Evolutionary conservation across 345 rosid species (phyloP), one percentile per base, ranked within the genome.

Genomic region (Eutrema heterophyllum): DNA sequence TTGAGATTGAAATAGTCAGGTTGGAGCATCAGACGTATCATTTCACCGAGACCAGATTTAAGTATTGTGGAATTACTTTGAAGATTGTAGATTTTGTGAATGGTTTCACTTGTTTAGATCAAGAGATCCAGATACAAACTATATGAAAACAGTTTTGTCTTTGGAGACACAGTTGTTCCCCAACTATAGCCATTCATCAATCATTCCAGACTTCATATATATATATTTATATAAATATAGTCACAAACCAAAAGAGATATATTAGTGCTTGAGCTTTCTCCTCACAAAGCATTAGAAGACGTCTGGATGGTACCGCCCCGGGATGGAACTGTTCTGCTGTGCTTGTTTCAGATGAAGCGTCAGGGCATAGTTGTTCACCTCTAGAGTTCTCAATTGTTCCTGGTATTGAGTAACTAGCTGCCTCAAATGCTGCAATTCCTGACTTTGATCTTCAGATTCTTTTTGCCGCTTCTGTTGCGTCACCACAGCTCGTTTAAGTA

Each of bases 401-500:
- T 89, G 96, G 82, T 87, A 89, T 68, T 86, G 96, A 63, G 90
- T 57, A 12, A 87, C 85, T 67, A 91, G 64, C 72, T 91, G 93
- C 81, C 86, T 86, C 80, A 91, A 69, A 67, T 84, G 88, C 83
- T 89, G 89, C 79, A 91, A 60, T 65, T 91, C 96, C 72, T 86
- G 86, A 66, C 74, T 81, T 72, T 77, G 85, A 67, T 84, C 84
- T 57, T 85, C 93, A 29, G 57, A 67, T 63, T 86, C 97, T 65
- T 69, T 91, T 72, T 86, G 96, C 56, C 90, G 86, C 83, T 87
- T 91, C 75, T 91, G 97, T 78, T 91, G 96, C 58, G 89, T 89
- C 29, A 87, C 58, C 39, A 91, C 92, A 6, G 96, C 96, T 56
- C 97, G 80, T 83, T 91, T 91, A 27, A 91, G 91, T 62, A 89